Percentiles rank a stretch among this genome's conserved stretches.
These are phyloP conservation scores for Olyra latifolia DNA, from an alignment of 176 grass and related monocot species.

Conservation along the genomic window DNA sequence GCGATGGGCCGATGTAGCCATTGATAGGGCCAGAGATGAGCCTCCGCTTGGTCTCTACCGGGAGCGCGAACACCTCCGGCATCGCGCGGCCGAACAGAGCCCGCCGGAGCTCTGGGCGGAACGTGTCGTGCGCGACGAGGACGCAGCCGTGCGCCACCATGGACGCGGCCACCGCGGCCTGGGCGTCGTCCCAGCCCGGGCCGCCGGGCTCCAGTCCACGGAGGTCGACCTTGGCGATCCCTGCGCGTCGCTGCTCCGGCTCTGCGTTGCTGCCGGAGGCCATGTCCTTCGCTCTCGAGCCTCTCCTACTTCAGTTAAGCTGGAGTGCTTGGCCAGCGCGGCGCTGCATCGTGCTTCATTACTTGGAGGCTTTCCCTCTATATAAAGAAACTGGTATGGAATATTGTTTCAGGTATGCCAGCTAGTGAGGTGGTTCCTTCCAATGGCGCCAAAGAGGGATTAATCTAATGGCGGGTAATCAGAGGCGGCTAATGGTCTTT, in stretches of 20 bases:
- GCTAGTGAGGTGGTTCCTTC: too few relatives aligned
- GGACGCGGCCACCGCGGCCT: constrained; percentile 23
- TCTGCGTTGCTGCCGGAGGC: not conserved
- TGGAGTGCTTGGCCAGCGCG: too few relatives aligned
- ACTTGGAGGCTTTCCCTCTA: too few relatives aligned
- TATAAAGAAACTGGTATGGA: too few relatives aligned
- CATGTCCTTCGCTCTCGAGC: not conserved
- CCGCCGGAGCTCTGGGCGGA: constrained; percentile 24
- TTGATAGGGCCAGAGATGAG: too few relatives aligned
- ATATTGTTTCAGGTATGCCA: too few relatives aligned
- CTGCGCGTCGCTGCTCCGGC: not conserved
- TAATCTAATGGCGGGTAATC: too few relatives aligned
- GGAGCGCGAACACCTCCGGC: constrained; percentile 37
- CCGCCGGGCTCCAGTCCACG: constrained; percentile 14
- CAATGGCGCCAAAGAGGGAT: too few relatives aligned
- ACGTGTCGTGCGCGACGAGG: constrained; percentile 30
- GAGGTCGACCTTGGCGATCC: constrained; percentile 28
- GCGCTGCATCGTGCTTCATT: too few relatives aligned
- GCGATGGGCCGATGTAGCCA: too few relatives aligned
- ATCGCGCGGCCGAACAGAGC: constrained; percentile 26
- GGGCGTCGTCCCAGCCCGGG: constrained; percentile 17
- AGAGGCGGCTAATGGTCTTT: too few relatives aligned
- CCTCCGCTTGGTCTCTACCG: constrained; percentile 7
- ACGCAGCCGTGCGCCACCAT: constrained; percentile 45
- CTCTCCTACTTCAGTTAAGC: too few relatives aligned